These are phyloP conservation scores for Pseudonitzschia multiseries DNA, from an alignment of 108 stramenopile species.

Conservation along the genomic window DNA sequence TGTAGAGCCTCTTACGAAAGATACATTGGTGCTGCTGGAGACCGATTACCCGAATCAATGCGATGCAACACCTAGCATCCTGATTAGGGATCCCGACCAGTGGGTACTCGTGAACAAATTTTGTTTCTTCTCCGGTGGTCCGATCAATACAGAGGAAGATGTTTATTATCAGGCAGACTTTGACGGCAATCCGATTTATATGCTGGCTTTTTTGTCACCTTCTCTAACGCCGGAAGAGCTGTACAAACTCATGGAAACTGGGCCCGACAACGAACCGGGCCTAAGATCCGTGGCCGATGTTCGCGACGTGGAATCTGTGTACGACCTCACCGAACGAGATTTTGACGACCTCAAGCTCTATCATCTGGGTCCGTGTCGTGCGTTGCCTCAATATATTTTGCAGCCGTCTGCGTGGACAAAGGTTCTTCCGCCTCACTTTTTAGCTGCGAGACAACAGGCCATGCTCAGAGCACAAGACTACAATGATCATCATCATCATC, in stretches of 20 bases:
- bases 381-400: slow-evolving; percentile 77
- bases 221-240: slow-evolving; percentile 78
- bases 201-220: slow-evolving; percentile 84
- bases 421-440: slow-evolving; percentile 80
- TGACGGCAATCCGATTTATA: slow-evolving; percentile 83
- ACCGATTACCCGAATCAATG: slow-evolving; percentile 81
- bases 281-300: slow-evolving; percentile 67
- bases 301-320: slow-evolving; percentile 79
- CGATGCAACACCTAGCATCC: slow-evolving; percentile 61
- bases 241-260: slow-evolving; percentile 55
- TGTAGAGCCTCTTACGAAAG: slow-evolving; percentile 82
- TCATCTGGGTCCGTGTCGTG: slow-evolving; percentile 85
- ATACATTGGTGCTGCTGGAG: slow-evolving; percentile 79
- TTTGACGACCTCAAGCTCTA: slow-evolving; percentile 86
- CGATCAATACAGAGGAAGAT: slow-evolving; percentile 88
- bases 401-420: slow-evolving; percentile 82
- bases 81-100: slow-evolving; percentile 70
- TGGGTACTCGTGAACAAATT: slow-evolving; percentile 87
- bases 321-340: slow-evolving; percentile 79
- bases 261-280: slow-evolving; percentile 37
- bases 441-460: slow-evolving; percentile 65
- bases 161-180: slow-evolving; percentile 85
- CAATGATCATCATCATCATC: not conserved
- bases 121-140: slow-evolving; percentile 90
- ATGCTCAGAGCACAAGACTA: slow-evolving; percentile 64